Conservation (phyloP, 2,329 filamentous ascomycete species). For the Thelonectria discophora region DNA sequence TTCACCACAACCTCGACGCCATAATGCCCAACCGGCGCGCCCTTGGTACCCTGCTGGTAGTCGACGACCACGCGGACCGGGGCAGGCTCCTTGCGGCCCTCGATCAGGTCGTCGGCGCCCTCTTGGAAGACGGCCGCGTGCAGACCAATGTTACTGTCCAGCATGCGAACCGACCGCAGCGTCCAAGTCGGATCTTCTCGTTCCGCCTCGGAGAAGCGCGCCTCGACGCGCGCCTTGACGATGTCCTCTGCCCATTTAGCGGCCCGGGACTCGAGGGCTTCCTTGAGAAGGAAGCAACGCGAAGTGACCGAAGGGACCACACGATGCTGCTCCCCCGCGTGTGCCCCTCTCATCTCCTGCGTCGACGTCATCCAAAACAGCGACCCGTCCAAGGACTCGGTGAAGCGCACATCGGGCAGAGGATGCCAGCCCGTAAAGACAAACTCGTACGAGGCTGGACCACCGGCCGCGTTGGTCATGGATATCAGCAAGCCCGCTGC, state of each 20-base stretch:
- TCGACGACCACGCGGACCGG: constrained; percentile 78
- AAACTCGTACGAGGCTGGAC: constrained; percentile 73
- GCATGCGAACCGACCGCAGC: constrained; percentile 73
- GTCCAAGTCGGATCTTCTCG: constrained; percentile 85
- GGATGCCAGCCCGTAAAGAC: constrained; percentile 77
- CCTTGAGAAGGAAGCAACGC: constrained; percentile 76
- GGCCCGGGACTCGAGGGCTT: constrained; percentile 80
- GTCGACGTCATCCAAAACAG: constrained; percentile 74
- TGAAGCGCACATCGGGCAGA: constrained; percentile 76
- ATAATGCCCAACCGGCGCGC: constrained; percentile 71
- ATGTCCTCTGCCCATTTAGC: constrained; percentile 84
- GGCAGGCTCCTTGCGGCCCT: constrained; percentile 73
- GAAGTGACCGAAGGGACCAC: constrained; percentile 62
- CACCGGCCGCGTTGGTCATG: constrained; percentile 70
- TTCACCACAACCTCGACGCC: constrained; percentile 77
- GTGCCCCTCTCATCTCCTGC: constrained; percentile 66
- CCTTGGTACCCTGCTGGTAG: constrained; percentile 71
- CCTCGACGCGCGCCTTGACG: constrained; percentile 85
- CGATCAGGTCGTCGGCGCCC: constrained; percentile 66
- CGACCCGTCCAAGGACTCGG: constrained; percentile 71
- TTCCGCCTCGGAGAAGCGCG: constrained; percentile 83
- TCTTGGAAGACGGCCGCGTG: constrained; percentile 79
- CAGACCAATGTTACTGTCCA: constrained; percentile 66
- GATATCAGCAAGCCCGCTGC: constrained; percentile 69
- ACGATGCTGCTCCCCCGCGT: constrained; percentile 51